Conservation (phyloP, 2,329 filamentous ascomycete genomes). For the Colletotrichum kahawae region DNA sequence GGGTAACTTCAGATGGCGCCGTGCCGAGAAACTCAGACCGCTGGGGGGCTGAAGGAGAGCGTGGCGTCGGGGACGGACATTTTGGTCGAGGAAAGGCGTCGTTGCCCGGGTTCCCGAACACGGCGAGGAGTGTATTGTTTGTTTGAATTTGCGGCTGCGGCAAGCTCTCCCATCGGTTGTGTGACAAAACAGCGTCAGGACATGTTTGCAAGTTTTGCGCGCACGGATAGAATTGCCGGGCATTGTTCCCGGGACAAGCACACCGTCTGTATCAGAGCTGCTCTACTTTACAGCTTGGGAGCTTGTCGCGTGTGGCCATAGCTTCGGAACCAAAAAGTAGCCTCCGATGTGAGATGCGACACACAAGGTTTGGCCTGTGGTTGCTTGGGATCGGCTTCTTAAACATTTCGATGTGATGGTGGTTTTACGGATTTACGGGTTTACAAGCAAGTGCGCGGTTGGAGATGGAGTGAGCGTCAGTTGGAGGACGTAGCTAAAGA, state of each 20-base stretch:
- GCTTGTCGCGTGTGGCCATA: neutral
- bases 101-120: neutral
- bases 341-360: neutral
- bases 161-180: neutral
- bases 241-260: neutral
- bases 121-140: neutral
- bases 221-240: neutral
- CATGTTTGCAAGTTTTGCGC: neutral
- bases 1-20: neutral
- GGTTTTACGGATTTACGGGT: neutral
- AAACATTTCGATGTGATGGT: neutral
- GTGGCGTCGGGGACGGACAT: conserved; percentile 1
- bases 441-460: neutral
- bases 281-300: neutral
- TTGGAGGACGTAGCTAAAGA: rapidly evolving
- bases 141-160: neutral
- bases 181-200: neutral
- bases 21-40: conserved; percentile 17
- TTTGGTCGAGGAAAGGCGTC: neutral
- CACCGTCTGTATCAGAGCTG: neutral
- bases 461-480: neutral
- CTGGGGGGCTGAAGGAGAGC: neutral
- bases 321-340: conserved; percentile 8
- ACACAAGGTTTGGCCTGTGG: neutral
- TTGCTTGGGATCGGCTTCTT: neutral